phyloP scores from a whole-genome alignment of 768 basidiomycete species.

The Tulasnella sp. region DNA sequence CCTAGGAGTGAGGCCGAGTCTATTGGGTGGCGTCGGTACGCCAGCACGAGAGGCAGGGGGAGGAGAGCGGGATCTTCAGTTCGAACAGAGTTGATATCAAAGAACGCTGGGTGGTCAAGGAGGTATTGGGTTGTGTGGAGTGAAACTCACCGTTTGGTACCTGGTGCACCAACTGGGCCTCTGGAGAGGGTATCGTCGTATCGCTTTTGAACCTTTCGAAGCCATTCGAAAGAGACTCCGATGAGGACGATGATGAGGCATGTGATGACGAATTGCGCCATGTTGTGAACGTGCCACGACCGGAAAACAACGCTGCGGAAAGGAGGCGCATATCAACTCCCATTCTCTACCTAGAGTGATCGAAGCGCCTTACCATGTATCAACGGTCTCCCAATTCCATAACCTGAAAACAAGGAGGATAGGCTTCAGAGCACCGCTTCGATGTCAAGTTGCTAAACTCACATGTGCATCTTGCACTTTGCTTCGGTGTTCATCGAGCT shows the following conservation, averaged over 20 bases:
- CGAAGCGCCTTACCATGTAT: not conserved
- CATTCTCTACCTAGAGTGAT: not conserved
- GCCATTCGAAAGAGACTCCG: conserved; percentile 70
- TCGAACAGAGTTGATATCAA: not conserved
- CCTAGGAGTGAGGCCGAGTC: conserved; percentile 7
- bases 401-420: not conserved
- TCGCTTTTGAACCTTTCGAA: conserved; percentile 48
- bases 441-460: conserved; percentile 47
- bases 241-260: conserved; percentile 52
- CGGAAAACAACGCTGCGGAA: conserved; percentile 55
- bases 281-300: conserved; percentile 39
- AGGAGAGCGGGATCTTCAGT: not conserved
- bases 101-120: conserved; percentile 28
- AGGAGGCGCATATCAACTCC: not conserved
- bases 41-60: not conserved
- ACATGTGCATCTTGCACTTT: conserved; percentile 7
- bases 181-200: conserved; percentile 54
- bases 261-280: conserved; percentile 47
- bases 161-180: conserved; percentile 43
- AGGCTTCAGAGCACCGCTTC: not conserved
- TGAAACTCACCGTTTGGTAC: conserved; percentile 35
- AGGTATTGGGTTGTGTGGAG: not conserved
- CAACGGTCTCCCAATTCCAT: conserved; percentile 15
- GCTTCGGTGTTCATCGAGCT: not conserved
- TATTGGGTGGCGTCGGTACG: not conserved